These are phyloP conservation scores for Globisporangium radiosum DNA, from an alignment of 352 stramenopile species.

Conservation along the genomic window DNA sequence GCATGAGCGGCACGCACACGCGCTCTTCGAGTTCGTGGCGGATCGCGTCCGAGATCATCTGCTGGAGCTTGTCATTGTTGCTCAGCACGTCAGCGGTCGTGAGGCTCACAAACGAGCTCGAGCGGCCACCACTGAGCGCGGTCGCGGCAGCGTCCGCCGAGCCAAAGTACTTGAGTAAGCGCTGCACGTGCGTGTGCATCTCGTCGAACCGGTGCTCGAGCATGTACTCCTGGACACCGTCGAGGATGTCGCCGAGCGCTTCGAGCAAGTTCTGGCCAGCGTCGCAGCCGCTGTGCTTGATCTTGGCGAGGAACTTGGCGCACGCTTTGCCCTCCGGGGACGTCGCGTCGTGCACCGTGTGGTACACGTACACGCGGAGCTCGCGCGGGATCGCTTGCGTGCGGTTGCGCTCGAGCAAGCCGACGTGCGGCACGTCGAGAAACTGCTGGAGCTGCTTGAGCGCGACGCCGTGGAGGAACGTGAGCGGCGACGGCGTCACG, in stretches of 20 bases:
- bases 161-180: constrained; percentile 44
- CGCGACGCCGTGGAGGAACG: constrained; percentile 61
- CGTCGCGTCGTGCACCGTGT: constrained; percentile 70
- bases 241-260: constrained; percentile 70
- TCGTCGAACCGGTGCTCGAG: constrained; percentile 78
- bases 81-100: constrained; percentile 48
- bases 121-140: constrained; percentile 16
- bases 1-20: constrained; percentile 76
- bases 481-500: constrained; percentile 70
- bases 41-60: constrained; percentile 76
- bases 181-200: constrained; percentile 59
- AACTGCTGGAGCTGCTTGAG: constrained; percentile 81
- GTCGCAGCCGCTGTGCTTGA: constrained; percentile 35
- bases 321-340: constrained; percentile 78
- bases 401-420: constrained; percentile 64
- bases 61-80: constrained; percentile 69
- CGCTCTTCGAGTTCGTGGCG: constrained; percentile 78
- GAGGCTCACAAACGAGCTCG: constrained; percentile 66
- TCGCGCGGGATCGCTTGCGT: constrained; percentile 74
- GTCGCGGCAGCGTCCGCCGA: constrained; percentile 3
- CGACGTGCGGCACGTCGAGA: constrained; percentile 64
- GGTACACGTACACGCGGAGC: constrained; percentile 74
- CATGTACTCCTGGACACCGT: constrained; percentile 84
- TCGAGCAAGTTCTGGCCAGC: constrained; percentile 54
- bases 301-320: constrained; percentile 63